Evolutionary conservation across 2,329 filamentous ascomycete species (phyloP).

Genomic region (Calonectria multiphialidica): DNA sequence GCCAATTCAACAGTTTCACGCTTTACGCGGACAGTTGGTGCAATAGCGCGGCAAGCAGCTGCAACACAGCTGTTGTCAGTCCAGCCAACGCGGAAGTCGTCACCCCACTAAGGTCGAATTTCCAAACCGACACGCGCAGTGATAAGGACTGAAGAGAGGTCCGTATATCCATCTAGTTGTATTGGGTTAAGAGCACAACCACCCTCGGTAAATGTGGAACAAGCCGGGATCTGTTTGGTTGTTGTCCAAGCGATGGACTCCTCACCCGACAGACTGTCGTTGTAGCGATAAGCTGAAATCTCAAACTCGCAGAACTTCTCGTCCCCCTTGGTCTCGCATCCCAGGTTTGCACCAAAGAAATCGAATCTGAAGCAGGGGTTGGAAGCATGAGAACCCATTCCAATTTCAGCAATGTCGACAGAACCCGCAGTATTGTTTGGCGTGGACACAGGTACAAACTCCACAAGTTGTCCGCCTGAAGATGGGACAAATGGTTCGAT

Average conservation of each 20-base stretch:
- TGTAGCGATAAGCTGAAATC: constrained; percentile 55
- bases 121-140: constrained; percentile 52
- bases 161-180: constrained; percentile 52
- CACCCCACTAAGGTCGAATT: constrained; percentile 56
- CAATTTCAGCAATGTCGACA: constrained; percentile 54
- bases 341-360: constrained; percentile 53
- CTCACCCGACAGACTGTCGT: constrained; percentile 47
- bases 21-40: constrained; percentile 44
- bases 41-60: constrained; percentile 48
- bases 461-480: constrained; percentile 54
- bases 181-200: constrained; percentile 51
- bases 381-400: constrained; percentile 52
- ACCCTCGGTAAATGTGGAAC: constrained; percentile 48
- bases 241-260: constrained; percentile 55
- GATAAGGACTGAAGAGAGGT: constrained; percentile 54
- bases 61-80: constrained; percentile 56
- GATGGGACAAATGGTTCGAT: constrained; percentile 51
- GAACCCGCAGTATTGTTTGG: constrained; percentile 43
- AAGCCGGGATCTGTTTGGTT: constrained; percentile 53
- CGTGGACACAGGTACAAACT: constrained; percentile 54
- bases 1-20: constrained; percentile 48
- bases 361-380: constrained; percentile 55
- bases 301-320: constrained; percentile 57
- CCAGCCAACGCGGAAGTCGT: constrained; percentile 56
- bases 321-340: constrained; percentile 50